Base-by-base conservation (phyloP, 129 eudicot genomes). In the Flaveria bidentis region DNA sequence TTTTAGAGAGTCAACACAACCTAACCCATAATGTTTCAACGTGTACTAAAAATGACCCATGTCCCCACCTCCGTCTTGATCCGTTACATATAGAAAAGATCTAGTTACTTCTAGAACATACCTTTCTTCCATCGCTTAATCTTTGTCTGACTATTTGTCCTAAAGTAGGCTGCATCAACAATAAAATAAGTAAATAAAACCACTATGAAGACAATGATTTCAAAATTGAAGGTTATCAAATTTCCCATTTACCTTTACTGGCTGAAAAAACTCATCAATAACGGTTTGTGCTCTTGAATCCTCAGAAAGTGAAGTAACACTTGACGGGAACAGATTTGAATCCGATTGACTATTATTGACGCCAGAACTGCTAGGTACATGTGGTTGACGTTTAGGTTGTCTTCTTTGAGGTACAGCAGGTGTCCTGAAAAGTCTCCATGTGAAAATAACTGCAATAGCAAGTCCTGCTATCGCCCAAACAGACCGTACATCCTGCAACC, bases 81-180 rank as follows among this genome's bases (percentile, higher is more conserved):
- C 39, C 6, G 7, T 25, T 25, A 23, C 5, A 0, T 12, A 10
- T 12, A 10, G 5, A 9, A 10, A 22, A 20, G 10, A 28, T 14
- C 17, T 30, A 22, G 64, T 14, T 15, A 53, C 11, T 26, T 64
- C 41, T 28, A 10, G 22, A 82, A 64, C 82, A 44, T 88, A 94
- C 98, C 98, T 94, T 94, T 77, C 98, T 91, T 78, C 97, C 98
- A 81, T 94, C 98, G 56, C 88, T 85, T 80, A 94, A 71, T 78
- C 91, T 84, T 68, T 94, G 98, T 68, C 97, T 85, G 76, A 94
- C 97, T 73, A 94, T 83, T 89, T 91, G 98, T 49, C 87, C 91
- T 53, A 94, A 82, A 66, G 97, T 91, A 84, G 96, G 96, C 97
- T 94, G 91, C 84, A 88, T 5, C 53, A 77, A 46, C 44, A 56